A percentile compares a stretch with the other conserved stretches of the same genome.
Evolutionary conservation across 2,329 filamentous ascomycete species (phyloP).

Genomic region (Macroventuria anomochaeta): DNA sequence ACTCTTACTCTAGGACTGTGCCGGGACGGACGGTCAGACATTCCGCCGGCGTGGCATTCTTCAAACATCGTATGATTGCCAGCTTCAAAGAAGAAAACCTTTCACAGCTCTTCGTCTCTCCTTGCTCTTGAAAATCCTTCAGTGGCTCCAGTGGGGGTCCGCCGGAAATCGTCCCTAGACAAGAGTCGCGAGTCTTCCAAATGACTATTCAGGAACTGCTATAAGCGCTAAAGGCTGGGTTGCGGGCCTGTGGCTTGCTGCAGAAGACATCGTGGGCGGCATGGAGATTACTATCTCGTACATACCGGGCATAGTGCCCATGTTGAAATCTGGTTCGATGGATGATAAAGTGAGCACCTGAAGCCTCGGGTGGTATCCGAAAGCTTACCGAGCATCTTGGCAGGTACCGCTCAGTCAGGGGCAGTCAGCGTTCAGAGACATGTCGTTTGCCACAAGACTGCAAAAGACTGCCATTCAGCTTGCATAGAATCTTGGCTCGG

Average conservation of each 20-base stretch:
- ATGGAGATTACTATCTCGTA: conserved; percentile 7
- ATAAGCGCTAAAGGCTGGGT: conserved; percentile 1
- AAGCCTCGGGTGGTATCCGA: conserved; percentile 11
- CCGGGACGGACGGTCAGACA: conserved; percentile 25
- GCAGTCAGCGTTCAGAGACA: conserved; percentile 1
- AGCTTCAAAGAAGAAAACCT: not conserved
- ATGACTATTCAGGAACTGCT: not conserved
- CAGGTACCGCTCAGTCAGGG: conserved; percentile 15
- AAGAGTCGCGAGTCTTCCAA: not conserved
- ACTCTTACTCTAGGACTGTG: conserved; percentile 13
- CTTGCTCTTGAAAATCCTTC: not conserved
- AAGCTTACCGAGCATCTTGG: conserved; percentile 16
- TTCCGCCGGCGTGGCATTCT: conserved; percentile 17
- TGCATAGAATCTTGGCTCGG: not conserved
- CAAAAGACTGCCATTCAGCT: not conserved
- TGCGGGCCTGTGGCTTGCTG: conserved; percentile 14
- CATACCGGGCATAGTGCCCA: conserved; percentile 7
- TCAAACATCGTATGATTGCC: not conserved
- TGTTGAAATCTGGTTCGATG: conserved; percentile 8
- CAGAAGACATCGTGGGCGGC: conserved; percentile 7
- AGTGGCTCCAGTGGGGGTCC: not conserved
- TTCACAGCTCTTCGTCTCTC: not conserved
- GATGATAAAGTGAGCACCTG: conserved; percentile 9
- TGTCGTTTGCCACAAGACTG: not conserved
- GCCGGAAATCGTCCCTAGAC: not conserved